Base-by-base conservation (phyloP, 768 basidiomycete genomes). In the Boletus reticulatus region DNA sequence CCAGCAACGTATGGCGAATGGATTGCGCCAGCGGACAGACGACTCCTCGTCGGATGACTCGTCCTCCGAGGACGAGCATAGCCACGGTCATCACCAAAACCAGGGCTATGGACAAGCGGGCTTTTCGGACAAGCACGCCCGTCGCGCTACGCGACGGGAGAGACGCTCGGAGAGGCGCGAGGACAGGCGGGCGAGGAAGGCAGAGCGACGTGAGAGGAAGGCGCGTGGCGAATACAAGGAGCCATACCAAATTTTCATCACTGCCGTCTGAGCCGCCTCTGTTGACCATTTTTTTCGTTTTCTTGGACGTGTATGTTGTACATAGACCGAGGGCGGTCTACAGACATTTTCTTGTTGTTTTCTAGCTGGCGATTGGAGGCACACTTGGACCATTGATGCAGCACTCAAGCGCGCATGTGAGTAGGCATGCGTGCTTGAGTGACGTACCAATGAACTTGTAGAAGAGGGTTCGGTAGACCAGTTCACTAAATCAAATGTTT, bases 171-270 rank as follows among this genome's bases (percentile, higher is more conserved):
- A 22, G 6, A 61, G 24, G 34, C 56, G 70, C 2, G 56, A 41
- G 7, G 32, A 12, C 4, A 48, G 22, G 37, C 38, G 39, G 6
- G 49, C 22, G 8, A 54, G 43, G 6, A 50, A 16, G 44, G 47
- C 46, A 0, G 63, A 69, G 31, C 52, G 60, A 12, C 60, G 64
- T 3, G 54, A 27, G 2, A 44, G 65, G 12, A 72, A 55, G 27
- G 50, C 60, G 1, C 53, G 49, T 3, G 59, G 66, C 1, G 65
- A 68, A 0, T 1, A 61, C 53, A 14, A 24, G 11, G 13, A 41
- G 42, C 64, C 64, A 0, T 71, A 72, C 55, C 53, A 69, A 36
- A 47, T 71, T 0, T 60, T 58, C 50, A 39, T 72, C 13, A 61
- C 56, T 1, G 31, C 50, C 12, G 19, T 53, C 5, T 57, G 12